Conservation (phyloP, 768 basidiomycete species). For the Suillus clintonianus region DNA sequence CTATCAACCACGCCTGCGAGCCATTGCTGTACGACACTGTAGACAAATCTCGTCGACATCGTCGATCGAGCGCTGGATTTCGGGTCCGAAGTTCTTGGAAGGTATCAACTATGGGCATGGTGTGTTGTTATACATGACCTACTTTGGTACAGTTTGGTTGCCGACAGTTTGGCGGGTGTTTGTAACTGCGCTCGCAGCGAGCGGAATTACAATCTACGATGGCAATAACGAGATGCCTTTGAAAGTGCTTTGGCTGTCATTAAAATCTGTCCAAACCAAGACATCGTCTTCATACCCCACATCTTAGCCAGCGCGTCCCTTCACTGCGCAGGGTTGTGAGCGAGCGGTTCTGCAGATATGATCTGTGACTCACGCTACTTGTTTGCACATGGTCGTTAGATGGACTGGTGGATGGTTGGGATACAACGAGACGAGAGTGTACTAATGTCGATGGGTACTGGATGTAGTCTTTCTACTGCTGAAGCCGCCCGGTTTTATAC, state of each 20-base stretch:
- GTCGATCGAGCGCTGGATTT: constrained; percentile 71
- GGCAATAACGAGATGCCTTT: constrained; percentile 71
- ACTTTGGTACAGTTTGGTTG: constrained; percentile 59
- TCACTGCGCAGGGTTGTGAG: constrained; percentile 44
- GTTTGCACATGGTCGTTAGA: constrained; percentile 60
- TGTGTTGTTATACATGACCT: constrained; percentile 27
- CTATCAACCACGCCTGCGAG: constrained; percentile 28
- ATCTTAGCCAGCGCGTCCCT: constrained; percentile 75
- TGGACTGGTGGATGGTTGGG: not conserved
- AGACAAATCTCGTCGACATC: constrained; percentile 71
- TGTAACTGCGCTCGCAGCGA: constrained; percentile 63
- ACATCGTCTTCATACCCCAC: constrained; percentile 52
- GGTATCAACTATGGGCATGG: constrained; percentile 8
- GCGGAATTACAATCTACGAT: constrained; percentile 73
- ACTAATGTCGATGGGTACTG: constrained; percentile 9
- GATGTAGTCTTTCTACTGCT: constrained; percentile 5
- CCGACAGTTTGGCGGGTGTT: constrained; percentile 59
- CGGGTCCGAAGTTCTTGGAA: constrained; percentile 62
- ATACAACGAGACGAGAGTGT: not conserved
- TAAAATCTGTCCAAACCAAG: constrained; percentile 14
- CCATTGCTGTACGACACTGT: constrained; percentile 63
- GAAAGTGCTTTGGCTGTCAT: constrained; percentile 61
- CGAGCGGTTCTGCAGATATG: constrained; percentile 3
- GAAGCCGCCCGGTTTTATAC: constrained; percentile 28
- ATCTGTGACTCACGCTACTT: constrained; percentile 62